phyloP scores from a whole-genome alignment of 164 flowering plant species.

The Litsea cubeba region DNA sequence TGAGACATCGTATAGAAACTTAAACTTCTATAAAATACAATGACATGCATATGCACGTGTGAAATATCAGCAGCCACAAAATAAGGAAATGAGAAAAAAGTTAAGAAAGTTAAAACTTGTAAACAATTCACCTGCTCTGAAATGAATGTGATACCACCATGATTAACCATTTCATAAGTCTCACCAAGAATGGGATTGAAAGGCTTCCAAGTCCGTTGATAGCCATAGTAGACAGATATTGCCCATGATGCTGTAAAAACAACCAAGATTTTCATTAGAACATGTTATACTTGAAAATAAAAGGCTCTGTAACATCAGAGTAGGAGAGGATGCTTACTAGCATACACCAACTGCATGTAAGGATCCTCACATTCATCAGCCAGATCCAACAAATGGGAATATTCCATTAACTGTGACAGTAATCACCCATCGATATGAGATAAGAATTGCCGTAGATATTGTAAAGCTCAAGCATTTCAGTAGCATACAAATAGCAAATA shows the following conservation, averaged over 20 bases:
- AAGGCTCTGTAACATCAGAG: background rate
- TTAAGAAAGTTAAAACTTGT: background rate
- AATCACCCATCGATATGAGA: slow-evolving; percentile 1
- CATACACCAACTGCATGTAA: slow-evolving; percentile 77
- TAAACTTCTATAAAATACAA: background rate
- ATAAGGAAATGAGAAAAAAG: background rate
- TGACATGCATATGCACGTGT: background rate
- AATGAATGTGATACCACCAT: slow-evolving; percentile 63
- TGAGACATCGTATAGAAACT: background rate
- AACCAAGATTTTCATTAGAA: background rate
- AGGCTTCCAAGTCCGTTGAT: slow-evolving; percentile 84
- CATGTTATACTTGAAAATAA: background rate
- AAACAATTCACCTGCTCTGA: slow-evolving; percentile 60
- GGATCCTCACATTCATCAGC: slow-evolving; percentile 96
- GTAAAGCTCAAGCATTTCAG: background rate
- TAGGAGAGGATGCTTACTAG: slow-evolving; percentile 41
- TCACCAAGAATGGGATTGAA: slow-evolving; percentile 91
- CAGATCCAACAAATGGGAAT: slow-evolving; percentile 66
- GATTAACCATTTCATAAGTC: slow-evolving; percentile 80
- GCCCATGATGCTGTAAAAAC: slow-evolving; percentile 72
- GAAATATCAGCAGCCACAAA: background rate
- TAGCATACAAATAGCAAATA: slow-evolving; percentile 18
- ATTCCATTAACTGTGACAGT: slow-evolving; percentile 71
- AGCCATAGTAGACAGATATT: slow-evolving; percentile 74
- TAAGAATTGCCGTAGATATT: background rate